These are phyloP conservation scores for Cicer chorassanicum DNA, from an alignment of 306 rosid genomes.

Conservation along the genomic window DNA sequence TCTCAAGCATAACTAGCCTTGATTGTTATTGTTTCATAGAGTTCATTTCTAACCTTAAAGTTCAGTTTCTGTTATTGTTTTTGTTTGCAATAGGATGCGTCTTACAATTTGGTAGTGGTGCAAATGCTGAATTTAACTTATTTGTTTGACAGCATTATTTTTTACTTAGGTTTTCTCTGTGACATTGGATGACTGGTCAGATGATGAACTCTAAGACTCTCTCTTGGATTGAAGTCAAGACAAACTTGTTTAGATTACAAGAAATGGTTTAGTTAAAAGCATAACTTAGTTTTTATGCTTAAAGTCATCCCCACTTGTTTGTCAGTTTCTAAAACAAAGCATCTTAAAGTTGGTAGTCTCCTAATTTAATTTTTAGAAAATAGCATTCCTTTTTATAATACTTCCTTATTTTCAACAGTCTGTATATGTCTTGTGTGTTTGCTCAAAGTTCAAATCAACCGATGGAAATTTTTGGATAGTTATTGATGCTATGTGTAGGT, in stretches of 20 bases:
- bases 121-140: no score
- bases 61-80: no score
- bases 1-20: no score
- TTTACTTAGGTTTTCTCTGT: no score
- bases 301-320: constrained; percentile 35
- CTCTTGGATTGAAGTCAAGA: constrained; percentile 48
- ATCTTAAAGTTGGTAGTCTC: background rate
- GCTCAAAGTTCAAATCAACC: constrained; percentile 45
- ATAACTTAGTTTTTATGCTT: constrained; percentile 29
- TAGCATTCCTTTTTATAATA: no score
- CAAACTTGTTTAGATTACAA: constrained; percentile 41
- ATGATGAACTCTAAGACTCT: constrained; percentile 9
- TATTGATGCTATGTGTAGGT: constrained; percentile 11
- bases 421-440: constrained; percentile 6
- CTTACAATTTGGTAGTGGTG: no score
- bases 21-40: no score
- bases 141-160: no score
- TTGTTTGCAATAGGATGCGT: no score
- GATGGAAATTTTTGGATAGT: background rate
- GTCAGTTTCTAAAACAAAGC: constrained; percentile 35
- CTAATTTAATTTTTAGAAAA: no score
- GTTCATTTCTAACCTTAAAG: no score
- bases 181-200: no score
- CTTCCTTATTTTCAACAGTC: background rate
- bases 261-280: constrained; percentile 36